phyloP scores from a whole-genome alignment of 768 basidiomycete species.

The Psilocybe cyanescens region DNA sequence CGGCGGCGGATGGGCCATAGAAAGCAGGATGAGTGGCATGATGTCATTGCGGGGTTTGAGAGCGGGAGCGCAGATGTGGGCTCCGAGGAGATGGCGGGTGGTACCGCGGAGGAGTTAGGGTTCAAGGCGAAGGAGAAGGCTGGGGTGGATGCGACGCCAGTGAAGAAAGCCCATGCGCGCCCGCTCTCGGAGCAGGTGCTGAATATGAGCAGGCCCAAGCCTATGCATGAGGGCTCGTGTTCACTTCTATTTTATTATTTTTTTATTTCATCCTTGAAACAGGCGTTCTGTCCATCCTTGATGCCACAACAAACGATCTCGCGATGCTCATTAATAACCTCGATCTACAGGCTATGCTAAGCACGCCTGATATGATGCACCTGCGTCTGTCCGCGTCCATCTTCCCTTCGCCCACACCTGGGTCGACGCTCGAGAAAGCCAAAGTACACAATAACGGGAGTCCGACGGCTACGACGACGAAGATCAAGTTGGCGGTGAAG shows the following conservation, averaged over 20 bases:
- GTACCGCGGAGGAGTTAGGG: slow-evolving; percentile 28
- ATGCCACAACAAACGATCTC: slow-evolving; percentile 80
- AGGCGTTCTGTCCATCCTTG: slow-evolving; percentile 72
- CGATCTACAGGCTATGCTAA: slow-evolving; percentile 81
- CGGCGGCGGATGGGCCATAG: too few species aligned
- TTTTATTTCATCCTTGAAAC: not conserved
- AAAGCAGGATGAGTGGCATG: too few species aligned
- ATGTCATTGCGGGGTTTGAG: too few species aligned
- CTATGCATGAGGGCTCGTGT: slow-evolving; percentile 27
- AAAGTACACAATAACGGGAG: slow-evolving; percentile 25
- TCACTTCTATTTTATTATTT: not conserved
- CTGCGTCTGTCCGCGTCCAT: too few species aligned
- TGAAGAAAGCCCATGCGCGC: too few species aligned
- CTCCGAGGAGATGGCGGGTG: too few species aligned
- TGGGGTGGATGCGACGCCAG: slow-evolving; percentile 48
- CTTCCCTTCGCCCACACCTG: too few species aligned
- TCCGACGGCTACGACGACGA: slow-evolving; percentile 32
- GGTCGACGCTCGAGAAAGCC: too few species aligned
- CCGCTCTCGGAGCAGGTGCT: too few species aligned
- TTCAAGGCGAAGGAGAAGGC: slow-evolving; percentile 48
- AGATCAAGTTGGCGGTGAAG: slow-evolving; percentile 22
- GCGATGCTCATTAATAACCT: slow-evolving; percentile 77
- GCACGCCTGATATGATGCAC: slow-evolving; percentile 46
- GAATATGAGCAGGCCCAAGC: too few species aligned
- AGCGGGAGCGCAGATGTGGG: too few species aligned